Evolutionary conservation across 768 basidiomycete species (phyloP).

Genomic region (Hericium coralloides): DNA sequence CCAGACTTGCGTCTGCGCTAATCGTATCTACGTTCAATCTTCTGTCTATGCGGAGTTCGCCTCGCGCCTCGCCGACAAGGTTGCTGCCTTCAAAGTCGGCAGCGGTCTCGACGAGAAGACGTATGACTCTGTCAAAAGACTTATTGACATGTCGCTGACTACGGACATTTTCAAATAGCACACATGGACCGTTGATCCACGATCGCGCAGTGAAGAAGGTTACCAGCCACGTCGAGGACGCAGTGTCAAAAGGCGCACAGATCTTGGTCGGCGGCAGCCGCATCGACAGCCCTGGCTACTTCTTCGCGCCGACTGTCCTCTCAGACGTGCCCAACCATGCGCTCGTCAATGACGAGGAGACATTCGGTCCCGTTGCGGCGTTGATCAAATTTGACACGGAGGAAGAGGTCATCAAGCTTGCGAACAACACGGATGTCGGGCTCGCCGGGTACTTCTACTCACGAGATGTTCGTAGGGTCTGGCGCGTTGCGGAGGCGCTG

Average conservation of each 20-base stretch:
- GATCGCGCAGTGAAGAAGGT: conserved; percentile 80
- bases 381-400: conserved; percentile 89
- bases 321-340: conserved; percentile 70
- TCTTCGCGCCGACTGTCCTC: conserved; percentile 86
- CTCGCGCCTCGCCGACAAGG: conserved; percentile 72
- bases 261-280: conserved; percentile 84
- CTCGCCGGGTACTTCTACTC: conserved; percentile 94
- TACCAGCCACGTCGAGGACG: conserved; percentile 78
- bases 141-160: background rate
- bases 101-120: conserved; percentile 72
- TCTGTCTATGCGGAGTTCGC: conserved; percentile 90
- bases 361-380: conserved; percentile 89
- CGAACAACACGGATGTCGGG: conserved; percentile 78
- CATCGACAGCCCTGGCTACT: conserved; percentile 46
- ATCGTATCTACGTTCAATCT: conserved; percentile 89
- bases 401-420: conserved; percentile 80
- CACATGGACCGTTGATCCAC: conserved; percentile 95
- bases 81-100: conserved; percentile 80
- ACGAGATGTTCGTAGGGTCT: conserved; percentile 78
- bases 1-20: conserved; percentile 84
- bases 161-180: conserved; percentile 34
- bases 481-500: conserved; percentile 89
- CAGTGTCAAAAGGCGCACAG: conserved; percentile 76
- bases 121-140: conserved; percentile 33
- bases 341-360: conserved; percentile 73